phyloP scores from a whole-genome alignment of 331 rosid genomes.

The Acacia concinna region DNA sequence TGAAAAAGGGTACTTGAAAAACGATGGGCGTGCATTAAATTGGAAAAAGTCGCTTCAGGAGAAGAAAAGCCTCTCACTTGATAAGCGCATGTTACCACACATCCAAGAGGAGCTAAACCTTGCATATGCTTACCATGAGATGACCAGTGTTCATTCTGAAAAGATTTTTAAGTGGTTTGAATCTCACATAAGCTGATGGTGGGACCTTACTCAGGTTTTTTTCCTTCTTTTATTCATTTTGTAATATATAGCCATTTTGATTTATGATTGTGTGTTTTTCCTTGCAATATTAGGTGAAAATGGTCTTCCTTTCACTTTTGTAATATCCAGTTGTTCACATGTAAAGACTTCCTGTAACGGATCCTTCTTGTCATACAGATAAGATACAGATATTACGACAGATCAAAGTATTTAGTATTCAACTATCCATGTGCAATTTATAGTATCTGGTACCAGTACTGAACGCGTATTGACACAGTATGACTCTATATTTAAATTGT shows the following conservation, averaged over 20 bases:
- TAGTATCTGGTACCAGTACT: neutral
- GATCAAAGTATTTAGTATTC: neutral
- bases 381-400: neutral
- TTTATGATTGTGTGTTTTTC: slow-evolving; percentile 13
- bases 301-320: slow-evolving; percentile 18
- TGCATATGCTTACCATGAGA: slow-evolving; percentile 86
- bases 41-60: slow-evolving; percentile 62
- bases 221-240: neutral
- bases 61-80: slow-evolving; percentile 37
- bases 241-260: slow-evolving; percentile 6
- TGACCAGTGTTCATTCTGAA: slow-evolving; percentile 77
- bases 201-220: neutral
- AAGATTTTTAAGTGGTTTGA: slow-evolving; percentile 73
- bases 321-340: slow-evolving; percentile 9
- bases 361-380: neutral
- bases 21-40: slow-evolving; percentile 69
- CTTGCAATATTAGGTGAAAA: slow-evolving; percentile 8
- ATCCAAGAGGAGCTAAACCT: slow-evolving; percentile 91
- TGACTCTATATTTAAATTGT: neutral
- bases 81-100: slow-evolving; percentile 52
- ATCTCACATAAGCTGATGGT: slow-evolving; percentile 61
- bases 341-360: slow-evolving; percentile 13
- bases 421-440: neutral
- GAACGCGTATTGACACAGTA: neutral
- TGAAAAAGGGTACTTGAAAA: slow-evolving; percentile 72